Percentiles rank a stretch among this genome's conserved stretches.
phyloP scores from a whole-genome alignment of 495 filamentous ascomycete species.

The Aspergillus hancockii region DNA sequence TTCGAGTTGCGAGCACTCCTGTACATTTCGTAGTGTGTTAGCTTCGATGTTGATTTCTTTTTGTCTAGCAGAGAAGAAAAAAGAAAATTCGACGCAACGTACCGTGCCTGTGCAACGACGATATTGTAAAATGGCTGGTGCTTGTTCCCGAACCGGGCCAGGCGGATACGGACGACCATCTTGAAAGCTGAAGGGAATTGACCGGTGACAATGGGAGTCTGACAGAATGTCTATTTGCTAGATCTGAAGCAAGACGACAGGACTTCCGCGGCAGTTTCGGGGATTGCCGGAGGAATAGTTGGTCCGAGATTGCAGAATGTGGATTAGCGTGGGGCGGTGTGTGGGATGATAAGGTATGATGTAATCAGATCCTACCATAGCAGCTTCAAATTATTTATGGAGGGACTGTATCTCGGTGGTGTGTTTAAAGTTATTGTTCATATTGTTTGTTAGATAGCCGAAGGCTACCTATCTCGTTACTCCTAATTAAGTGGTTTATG shows the following conservation, averaged over 20 bases:
- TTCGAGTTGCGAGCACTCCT: conserved; percentile 75
- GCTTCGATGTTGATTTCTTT: conserved; percentile 30
- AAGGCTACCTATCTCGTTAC: background rate
- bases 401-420: background rate
- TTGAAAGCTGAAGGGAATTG: conserved; percentile 23
- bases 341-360: conserved; percentile 31
- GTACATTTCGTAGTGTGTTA: background rate
- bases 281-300: conserved; percentile 28
- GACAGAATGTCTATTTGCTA: conserved; percentile 6
- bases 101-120: conserved; percentile 94
- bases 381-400: background rate
- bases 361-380: conserved; percentile 14
- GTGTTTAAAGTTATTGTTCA: background rate
- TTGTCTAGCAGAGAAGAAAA: conserved; percentile 22
- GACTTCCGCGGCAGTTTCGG: conserved; percentile 33
- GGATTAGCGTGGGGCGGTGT: conserved; percentile 30
- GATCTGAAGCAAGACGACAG: conserved; percentile 14
- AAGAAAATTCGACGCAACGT: conserved; percentile 28
- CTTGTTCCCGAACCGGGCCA: conserved; percentile 89
- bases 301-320: conserved; percentile 20
- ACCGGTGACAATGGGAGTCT: conserved; percentile 6
- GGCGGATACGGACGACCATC: conserved; percentile 92
- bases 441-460: background rate
- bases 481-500: conserved; percentile 25
- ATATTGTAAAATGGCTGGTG: conserved; percentile 94